Conservation (phyloP, 1,284 basidiomycete species). For the Moesziomyces sp. region DNA sequence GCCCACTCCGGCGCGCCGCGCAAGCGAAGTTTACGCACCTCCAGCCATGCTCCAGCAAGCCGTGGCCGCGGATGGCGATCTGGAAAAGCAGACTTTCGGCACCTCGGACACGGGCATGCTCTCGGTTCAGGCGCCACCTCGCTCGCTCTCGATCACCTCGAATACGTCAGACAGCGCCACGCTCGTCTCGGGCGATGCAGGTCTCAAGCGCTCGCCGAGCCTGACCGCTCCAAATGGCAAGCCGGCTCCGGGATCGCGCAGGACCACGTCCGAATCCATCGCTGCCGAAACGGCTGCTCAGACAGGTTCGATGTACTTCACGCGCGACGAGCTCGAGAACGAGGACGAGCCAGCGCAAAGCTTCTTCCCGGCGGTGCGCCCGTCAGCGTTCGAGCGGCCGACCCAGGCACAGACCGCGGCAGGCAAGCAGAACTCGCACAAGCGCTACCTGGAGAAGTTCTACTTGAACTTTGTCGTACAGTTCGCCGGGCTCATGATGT, state of each 20-base stretch:
- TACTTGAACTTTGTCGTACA: slow-evolving; percentile 36
- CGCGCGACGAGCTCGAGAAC: slow-evolving; percentile 27
- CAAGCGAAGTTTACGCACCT: slow-evolving; percentile 4
- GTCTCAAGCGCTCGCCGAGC: slow-evolving; percentile 12
- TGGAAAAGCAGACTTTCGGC: slow-evolving; percentile 14
- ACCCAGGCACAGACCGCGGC: slow-evolving; percentile 1
- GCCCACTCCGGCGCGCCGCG: background rate
- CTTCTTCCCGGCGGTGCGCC: slow-evolving; percentile 39
- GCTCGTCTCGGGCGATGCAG: slow-evolving; percentile 10
- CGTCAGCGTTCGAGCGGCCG: slow-evolving; percentile 25
- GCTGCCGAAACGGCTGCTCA: slow-evolving; percentile 7
- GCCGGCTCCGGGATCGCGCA: background rate
- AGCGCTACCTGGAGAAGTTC: slow-evolving; percentile 34
- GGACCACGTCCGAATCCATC: background rate
- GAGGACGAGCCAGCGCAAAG: slow-evolving; percentile 14
- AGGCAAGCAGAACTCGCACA: slow-evolving; percentile 20
- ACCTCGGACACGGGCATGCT: slow-evolving; percentile 4
- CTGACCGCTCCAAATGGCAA: background rate
- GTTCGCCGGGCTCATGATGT: slow-evolving; percentile 15
- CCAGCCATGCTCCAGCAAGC: background rate
- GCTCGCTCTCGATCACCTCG: slow-evolving; percentile 22
- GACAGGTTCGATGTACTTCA: slow-evolving; percentile 23
- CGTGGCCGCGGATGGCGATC: slow-evolving; percentile 6
- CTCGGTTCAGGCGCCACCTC: slow-evolving; percentile 13
- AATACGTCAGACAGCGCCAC: slow-evolving; percentile 19